Evolutionary conservation across 1,139 yeast genomes (phyloP), one percentile per base, ranked within the genome.

Genomic region (Geotrichum citri-aurantii): DNA sequence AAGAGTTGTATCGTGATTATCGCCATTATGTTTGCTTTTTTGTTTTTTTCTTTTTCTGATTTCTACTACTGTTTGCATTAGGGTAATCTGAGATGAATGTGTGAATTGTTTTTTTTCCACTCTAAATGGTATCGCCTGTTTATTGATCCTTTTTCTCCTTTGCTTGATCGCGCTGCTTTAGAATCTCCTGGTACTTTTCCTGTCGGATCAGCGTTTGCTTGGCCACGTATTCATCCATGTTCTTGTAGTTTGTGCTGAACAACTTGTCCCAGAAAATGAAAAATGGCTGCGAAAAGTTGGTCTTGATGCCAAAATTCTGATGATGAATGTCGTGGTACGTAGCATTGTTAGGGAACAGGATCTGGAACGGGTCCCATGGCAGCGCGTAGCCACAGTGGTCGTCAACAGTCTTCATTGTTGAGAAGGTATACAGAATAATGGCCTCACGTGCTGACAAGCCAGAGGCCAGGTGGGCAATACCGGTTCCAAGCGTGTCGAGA

Each of bases 251-350:
- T 1, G 98, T 89, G 59, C 83, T 81, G 61, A 81, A 80, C 58
- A 85, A 64, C 57, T 75, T 74, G 73, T 93, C 99, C 99, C 99
- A 93, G 69, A 90, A 83, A 3, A 92, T 86, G 75, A 93, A 93
- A 76, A 92, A 93, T 7, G 99, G 99, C 77, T 93, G 99, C n/a
- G 95, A 86, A 69, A 85, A 93, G 75, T 93, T 93, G 63, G 86
- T 85, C 77, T 90, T 91, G 74, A 93, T 86, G 40, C 99, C 99
- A 81, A 95, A 93, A 66, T 83, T 83, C 77, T 93, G 99, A 75
- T 93, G 99, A 71, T 93, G 99, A 66, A 93, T 91, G 74, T 93
- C 99, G 71, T 93, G 99, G 73, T 91, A 93, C 47, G 91, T 87
- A 12, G 98, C 89, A 69, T 93, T 92, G 75, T 93, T 93, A 62